Conservation (phyloP, 495 filamentous ascomycete genomes). For the Trichoderma orchidacearum region DNA sequence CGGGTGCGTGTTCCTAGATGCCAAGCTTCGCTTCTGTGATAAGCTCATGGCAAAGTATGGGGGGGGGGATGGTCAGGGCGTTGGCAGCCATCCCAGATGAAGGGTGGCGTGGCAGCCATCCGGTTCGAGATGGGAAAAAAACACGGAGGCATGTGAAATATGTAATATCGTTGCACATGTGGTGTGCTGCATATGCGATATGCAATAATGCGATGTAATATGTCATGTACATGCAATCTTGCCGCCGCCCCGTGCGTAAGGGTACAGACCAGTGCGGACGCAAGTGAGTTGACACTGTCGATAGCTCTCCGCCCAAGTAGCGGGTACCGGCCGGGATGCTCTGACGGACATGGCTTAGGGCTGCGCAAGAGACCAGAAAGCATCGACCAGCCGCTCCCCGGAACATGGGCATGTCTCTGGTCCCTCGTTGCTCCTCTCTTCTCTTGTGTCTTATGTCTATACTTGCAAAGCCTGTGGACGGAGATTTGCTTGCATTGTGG, state of each 20-base stretch:
- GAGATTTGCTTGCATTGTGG: too few relatives aligned
- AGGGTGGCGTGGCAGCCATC: neutral
- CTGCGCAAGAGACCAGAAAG: neutral
- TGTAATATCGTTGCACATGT: neutral
- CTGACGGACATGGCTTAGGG: neutral
- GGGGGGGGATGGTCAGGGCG: neutral
- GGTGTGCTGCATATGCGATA: neutral
- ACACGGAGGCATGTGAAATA: neutral
- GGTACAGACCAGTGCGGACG: neutral
- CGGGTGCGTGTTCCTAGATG: neutral
- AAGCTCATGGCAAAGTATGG: conserved; percentile 1
- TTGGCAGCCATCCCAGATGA: neutral
- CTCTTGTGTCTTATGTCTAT: neutral
- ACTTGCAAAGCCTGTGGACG: neutral
- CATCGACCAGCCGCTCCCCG: neutral
- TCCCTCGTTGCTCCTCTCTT: neutral
- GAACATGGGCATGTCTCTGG: neutral
- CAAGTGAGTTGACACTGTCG: neutral
- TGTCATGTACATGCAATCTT: too few relatives aligned
- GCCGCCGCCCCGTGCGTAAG: neutral
- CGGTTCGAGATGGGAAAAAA: neutral
- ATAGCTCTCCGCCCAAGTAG: neutral
- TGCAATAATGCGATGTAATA: neutral
- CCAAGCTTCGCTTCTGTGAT: neutral
- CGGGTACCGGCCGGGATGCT: neutral